Evolutionary conservation across 345 rosid species (phyloP), one percentile per base, ranked within the genome.

Genomic region (Brassica incana): DNA sequence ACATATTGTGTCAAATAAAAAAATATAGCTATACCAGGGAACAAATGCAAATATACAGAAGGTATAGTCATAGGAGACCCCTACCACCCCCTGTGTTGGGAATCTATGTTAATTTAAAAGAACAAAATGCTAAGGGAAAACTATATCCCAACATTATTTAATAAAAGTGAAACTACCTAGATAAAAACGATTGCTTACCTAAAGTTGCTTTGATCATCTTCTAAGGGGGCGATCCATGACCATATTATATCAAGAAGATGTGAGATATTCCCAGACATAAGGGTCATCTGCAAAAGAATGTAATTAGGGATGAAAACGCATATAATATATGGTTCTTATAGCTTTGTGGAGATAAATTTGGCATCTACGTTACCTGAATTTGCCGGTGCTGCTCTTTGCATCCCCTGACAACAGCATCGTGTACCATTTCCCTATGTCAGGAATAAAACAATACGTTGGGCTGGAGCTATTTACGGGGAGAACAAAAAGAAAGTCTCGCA

Each of bases 321-420:
- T 8, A 64, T 35, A 54, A 64, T 58, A 29, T 12, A 68, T 69
- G 67, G 32, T 75, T 74, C 29, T 29, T 54, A 69, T 38, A 69
- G 52, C 80, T 71, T 71, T 7, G 20, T 20, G 9, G 73, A 50
- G 72, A 30, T 10, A 2, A 25, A 5, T 58, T 45, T 32, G 65
- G 77, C 45, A 60, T 45, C 20, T 48, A 69, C 58, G 65, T 79
- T 73, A 87, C 99, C 96, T 95, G 92, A 82, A 95, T 91, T 84
- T 95, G 94, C 43, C 99, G 90, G 61, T 95, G 99, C 85, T 89
- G 98, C 85, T 95, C 97, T 87, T 89, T 95, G 88, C 99, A 93
- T 77, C 85, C 95, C 81, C 92, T 87, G 81, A 85, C 83, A 85
- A 12, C 40, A 6, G 40, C 89, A 82, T 93, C 99, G 71, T 88